A percentile compares a stretch with the other conserved stretches of the same genome.
Evolutionary conservation across 208 protist genomes (phyloP).

Genomic region (Porcisia deanei): DNA sequence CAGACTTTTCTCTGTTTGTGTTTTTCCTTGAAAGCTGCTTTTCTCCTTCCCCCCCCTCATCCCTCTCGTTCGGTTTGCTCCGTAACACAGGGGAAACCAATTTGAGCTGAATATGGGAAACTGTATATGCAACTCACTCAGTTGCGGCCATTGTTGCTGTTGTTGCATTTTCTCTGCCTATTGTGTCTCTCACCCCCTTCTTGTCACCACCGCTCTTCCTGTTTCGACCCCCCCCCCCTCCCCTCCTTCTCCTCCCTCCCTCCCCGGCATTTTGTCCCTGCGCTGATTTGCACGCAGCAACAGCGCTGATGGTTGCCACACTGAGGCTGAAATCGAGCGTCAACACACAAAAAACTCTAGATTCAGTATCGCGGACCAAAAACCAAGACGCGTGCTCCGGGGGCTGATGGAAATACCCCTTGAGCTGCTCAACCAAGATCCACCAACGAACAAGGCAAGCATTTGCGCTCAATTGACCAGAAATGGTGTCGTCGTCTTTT

Average conservation of each 20-base stretch:
- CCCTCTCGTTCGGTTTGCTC: neutral
- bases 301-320: neutral
- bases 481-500: neutral
- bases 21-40: neutral
- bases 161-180: neutral
- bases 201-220: neutral
- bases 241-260: neutral
- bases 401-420: neutral
- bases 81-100: neutral
- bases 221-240: neutral
- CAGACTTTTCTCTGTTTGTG: neutral
- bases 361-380: neutral
- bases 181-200: neutral
- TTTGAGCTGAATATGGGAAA: neutral
- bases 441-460: conserved; percentile 10
- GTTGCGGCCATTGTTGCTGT: neutral
- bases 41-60: neutral
- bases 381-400: neutral
- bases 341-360: neutral
- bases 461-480: neutral
- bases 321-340: neutral
- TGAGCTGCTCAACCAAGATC: neutral
- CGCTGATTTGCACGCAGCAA: neutral
- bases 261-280: neutral
- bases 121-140: neutral